These are phyloP conservation scores for Corynascus novoguineensis DNA, from an alignment of 495 filamentous ascomycete genomes.

Conservation along the genomic window DNA sequence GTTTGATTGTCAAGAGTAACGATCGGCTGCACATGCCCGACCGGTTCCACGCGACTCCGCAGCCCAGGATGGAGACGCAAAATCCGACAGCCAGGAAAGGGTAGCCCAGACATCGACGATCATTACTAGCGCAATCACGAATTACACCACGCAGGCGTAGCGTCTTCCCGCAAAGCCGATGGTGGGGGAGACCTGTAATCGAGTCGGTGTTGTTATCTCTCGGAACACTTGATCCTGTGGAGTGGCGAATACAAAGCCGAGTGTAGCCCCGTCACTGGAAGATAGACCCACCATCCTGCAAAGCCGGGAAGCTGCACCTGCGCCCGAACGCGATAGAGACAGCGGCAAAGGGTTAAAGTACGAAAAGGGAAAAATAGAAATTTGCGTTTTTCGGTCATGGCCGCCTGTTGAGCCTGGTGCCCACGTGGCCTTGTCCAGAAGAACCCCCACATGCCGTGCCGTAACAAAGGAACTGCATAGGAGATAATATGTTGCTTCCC, in stretches of 20 bases:
- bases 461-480: not conserved
- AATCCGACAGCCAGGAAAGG: not conserved
- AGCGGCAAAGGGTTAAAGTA: not conserved
- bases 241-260: not conserved
- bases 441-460: not conserved
- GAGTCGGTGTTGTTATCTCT: not conserved
- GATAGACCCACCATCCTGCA: not conserved
- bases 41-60: constrained; percentile 8
- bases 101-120: not conserved
- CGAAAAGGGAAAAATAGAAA: not conserved
- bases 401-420: not conserved
- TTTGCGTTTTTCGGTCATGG: not conserved
- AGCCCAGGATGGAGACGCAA: not conserved
- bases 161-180: not conserved
- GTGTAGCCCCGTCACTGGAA: not conserved
- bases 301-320: constrained; percentile 1
- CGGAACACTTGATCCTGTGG: not conserved
- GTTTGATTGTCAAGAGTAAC: constrained; percentile 18
- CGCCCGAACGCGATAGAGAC: not conserved
- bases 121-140: not conserved
- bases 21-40: constrained; percentile 10
- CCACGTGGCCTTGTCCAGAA: not conserved
- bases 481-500: too few species aligned
- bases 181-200: not conserved
- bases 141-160: too few species aligned